Evolutionary conservation across 306 rosid species (phyloP), one percentile per base, ranked within the genome.

Genomic region (Bauhinia variegata): DNA sequence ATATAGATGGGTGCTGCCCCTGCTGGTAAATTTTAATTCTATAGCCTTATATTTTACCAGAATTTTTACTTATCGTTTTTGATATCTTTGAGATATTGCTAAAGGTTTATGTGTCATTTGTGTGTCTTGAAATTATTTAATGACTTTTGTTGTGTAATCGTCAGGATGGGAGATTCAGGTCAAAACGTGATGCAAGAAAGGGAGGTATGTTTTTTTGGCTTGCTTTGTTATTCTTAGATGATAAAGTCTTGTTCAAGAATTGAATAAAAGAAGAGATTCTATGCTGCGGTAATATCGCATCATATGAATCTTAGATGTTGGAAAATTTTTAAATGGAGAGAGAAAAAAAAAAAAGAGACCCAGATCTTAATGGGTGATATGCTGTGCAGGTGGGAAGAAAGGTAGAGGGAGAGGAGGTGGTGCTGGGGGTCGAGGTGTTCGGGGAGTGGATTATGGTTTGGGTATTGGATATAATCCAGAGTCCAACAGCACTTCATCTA

Each of bases 81-180:
- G 4, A 65, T 77, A 38, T 31, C 11, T 31, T 49, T 60, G 50
- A 65, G 67, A 68, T 69, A 60, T 54, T 57, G 58, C 41, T 67
- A 69, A 55, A 75, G 53, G 46, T 51, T 70, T 30, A 30, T 32
- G 30, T 58, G 49, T 53, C 49, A 55, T 23, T 36, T 67, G 8
- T 63, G 17, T 50, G 60, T 69, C 75, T 60, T 66, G 56, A 74
- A 64, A 55, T 58, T 50, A 54, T 65, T 50, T 76, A 50, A 48
- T 70, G 78, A 78, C 62, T 23, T 75, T 48, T 74, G 3, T 52
- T 53, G 44, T 73, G 65, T 69, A 68, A 79, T 79, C 67, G 63
- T 72, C 69, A 93, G 98, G 98, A 93, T 80, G 98, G 98, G 79
- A 89, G 97, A 83, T 93, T 84, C 93, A 88, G 98, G 81, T 93